A percentile compares a stretch with the other conserved stretches of the same genome.
Evolutionary conservation across 768 basidiomycete genomes (phyloP).

Genomic region (Lanmaoa pseudosensibilis): DNA sequence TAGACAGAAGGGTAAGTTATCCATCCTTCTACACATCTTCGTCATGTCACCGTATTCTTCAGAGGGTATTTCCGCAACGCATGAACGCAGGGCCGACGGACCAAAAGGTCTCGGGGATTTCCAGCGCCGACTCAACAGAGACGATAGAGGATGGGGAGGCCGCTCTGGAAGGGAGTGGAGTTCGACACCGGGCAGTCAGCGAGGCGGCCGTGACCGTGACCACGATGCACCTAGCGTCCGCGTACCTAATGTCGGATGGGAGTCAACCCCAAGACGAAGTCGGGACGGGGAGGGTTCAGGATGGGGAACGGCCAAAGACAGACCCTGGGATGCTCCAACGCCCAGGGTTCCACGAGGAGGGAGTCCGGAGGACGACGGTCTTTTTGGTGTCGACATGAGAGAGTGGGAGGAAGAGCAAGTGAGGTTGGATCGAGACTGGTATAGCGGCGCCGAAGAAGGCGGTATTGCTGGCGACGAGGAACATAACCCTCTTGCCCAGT

Average conservation of each 20-base stretch:
- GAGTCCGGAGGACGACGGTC: slow-evolving; percentile 68
- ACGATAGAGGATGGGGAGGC: slow-evolving; percentile 51
- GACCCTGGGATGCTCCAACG: slow-evolving; percentile 83
- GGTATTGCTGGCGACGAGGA: slow-evolving; percentile 86
- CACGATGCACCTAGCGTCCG: slow-evolving; percentile 80
- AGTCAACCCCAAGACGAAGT: slow-evolving; percentile 76
- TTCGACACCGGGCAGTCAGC: slow-evolving; percentile 61
- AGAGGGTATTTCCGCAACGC: slow-evolving; percentile 73
- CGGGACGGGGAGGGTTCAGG: slow-evolving; percentile 56
- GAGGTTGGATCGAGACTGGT: slow-evolving; percentile 93
- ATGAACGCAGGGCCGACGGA: slow-evolving; percentile 54
- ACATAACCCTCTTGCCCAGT: slow-evolving; percentile 89
- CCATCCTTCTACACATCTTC: background rate
- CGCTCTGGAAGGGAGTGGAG: slow-evolving; percentile 49
- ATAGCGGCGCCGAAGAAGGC: slow-evolving; percentile 87
- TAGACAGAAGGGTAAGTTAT: slow-evolving; percentile 56
- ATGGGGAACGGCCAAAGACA: slow-evolving; percentile 57
- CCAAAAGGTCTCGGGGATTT: slow-evolving; percentile 90
- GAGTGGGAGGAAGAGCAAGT: slow-evolving; percentile 99
- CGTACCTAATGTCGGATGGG: slow-evolving; percentile 92
- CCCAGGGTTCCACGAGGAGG: slow-evolving; percentile 65
- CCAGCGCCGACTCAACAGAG: slow-evolving; percentile 86
- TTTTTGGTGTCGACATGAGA: slow-evolving; percentile 65
- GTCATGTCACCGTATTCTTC: background rate
- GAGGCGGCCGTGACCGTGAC: slow-evolving; percentile 36